Base-by-base conservation (phyloP, 1,284 basidiomycete species). In the Boletus semigastroideus region DNA sequence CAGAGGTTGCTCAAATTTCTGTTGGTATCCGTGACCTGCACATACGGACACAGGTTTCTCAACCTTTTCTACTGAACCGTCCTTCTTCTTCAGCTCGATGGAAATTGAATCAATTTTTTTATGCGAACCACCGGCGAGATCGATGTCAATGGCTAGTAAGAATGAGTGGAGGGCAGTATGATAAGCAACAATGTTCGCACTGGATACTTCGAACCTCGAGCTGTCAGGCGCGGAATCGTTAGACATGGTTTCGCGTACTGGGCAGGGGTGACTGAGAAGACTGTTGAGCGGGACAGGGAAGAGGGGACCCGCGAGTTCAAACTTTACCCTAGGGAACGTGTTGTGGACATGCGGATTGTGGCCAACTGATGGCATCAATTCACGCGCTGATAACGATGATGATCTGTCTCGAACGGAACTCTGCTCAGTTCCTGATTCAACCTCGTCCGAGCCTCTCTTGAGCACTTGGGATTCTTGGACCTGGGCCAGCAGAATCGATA, bases 1-100 rank as follows among this genome's bases (percentile, higher is more conserved):
- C 56, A 57, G 19, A 48, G 41, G 42, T 1, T 40, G 33, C n/a
- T 25, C 1, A 13, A 58, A 60, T 14, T 54, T 14, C 20, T 40
- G 37, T 3, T 0, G 16, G 19, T 58, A 51, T 12, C 3, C 8
- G 1, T 38, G 42, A 25, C 42, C 55, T 5, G 43, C 36, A 13
- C 1, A 12, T 10, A 54, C 9, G 8, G 16, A 9, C 11, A 31
- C 41, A 11, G 19, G 13, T 16, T 33, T 33, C 14, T 33, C 14
- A n/a, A 55, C 10, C 17, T 55, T 20, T n/a, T 1, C 46, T 5
- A 12, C 17, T 9, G 12, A 9, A 1, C 25, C 14, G 10, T 22
- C 13, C 10, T 46, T 50, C 27, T 58, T 43, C 28, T 6, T 25
- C 22, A 61, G 9, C 12, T 25, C 12, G 16, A 49, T 40, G 31